Evolutionary conservation across 768 basidiomycete species (phyloP), one percentile per base, ranked within the genome.

Genomic region (Amanita rimosa): DNA sequence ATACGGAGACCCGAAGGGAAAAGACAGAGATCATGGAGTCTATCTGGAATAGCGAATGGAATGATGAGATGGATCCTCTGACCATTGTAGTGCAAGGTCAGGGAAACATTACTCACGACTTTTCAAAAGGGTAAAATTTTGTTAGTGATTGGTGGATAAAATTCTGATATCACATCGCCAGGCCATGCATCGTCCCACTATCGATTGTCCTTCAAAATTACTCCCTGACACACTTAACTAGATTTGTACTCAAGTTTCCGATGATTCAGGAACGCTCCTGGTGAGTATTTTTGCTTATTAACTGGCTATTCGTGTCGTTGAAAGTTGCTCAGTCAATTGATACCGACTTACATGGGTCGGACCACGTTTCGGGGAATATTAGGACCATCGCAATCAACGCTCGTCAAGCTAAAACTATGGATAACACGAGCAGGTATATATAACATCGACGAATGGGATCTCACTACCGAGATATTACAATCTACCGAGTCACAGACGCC

Each of bases 1-100:
- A 91, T 59, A 90, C 89, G 17, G 91, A 97, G 68, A 95, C 92
- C 4, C 78, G 76, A 52, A 71, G 84, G 42, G 81, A 92, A 63
- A 79, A 79, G 58, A 61, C 63, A 54, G 78, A 80, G 44, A 65
- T 94, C 27, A 58, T 94, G 45, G 69, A 78, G 44, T 78, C 81
- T 7, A 73, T 96, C 36, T 69, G 78, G 31, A 63, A 69, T 3
- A 83, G 82, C 52, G 79, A 84, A 60, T 84, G 92, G 79, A 90
- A 90, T 53, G 57, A 63, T 11, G 88, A 93, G 63, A 83, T 78
- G 71, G 78, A 92, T 58, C 90, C 92, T 6, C 50, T 85, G 2
- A 69, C 74, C 6, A 67, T 85, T 29, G 63, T 63, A 2, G 54
- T 80, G n/a, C 64, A 71, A 47, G 72, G 73, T 51, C 61, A 63